A percentile compares a stretch with the other conserved stretches of the same genome.
phyloP scores from a whole-genome alignment of 345 rosid species.

The Gossypium australe region DNA sequence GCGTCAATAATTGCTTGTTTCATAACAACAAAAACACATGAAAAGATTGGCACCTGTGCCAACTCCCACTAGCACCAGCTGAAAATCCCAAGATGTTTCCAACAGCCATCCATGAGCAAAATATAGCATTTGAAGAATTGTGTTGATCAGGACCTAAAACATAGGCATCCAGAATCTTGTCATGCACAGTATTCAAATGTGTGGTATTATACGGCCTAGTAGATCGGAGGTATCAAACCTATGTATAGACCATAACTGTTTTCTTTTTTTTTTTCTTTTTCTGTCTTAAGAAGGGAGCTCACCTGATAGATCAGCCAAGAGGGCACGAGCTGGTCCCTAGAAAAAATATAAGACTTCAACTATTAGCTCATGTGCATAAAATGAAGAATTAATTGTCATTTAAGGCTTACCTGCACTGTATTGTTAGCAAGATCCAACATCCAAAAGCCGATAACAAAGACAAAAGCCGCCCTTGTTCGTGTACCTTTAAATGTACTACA shows the following conservation, averaged over 20 bases:
- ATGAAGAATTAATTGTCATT: not conserved
- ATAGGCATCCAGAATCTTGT: conserved; percentile 15
- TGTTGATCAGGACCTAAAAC: conserved; percentile 86
- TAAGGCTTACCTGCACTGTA: conserved; percentile 71
- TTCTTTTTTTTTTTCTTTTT: not conserved
- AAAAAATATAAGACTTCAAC: conserved; percentile 11
- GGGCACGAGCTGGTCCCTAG: conserved; percentile 99
- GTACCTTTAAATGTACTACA: conserved; percentile 89
- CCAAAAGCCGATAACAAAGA: conserved; percentile 94
- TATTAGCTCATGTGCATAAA: conserved; percentile 6
- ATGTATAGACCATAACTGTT: not conserved
- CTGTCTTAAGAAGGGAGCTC: not conserved
- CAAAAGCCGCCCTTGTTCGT: conserved; percentile 76
- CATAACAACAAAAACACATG: conserved; percentile 14
- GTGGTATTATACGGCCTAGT: not conserved
- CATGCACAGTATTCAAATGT: conserved; percentile 7
- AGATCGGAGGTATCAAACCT: not conserved
- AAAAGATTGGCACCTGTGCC: conserved; percentile 66
- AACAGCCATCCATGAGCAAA: conserved; percentile 98
- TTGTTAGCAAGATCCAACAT: conserved; percentile 97
- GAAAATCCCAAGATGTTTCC: conserved; percentile 97
- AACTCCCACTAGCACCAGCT: conserved; percentile 88
- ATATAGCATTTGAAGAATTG: conserved; percentile 87
- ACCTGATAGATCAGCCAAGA: conserved; percentile 92
- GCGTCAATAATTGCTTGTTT: not conserved